phyloP scores from a whole-genome alignment of 176 grass and related monocot species.

The Carex parvula region DNA sequence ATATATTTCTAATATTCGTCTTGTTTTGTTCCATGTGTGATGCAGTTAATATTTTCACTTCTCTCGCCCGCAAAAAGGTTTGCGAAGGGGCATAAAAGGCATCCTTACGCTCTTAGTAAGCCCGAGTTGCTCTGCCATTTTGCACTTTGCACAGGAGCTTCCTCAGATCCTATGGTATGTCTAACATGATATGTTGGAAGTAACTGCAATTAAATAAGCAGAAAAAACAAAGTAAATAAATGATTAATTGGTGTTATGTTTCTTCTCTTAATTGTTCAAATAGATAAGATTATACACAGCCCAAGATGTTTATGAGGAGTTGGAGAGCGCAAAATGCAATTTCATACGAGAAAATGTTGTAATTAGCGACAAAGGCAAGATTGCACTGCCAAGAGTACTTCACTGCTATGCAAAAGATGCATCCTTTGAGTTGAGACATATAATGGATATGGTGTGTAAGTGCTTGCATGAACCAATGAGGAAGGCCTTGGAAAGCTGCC shows the following conservation, averaged over 20 bases:
- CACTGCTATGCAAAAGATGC: constrained; percentile 82
- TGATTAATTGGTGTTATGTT: neutral
- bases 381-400: constrained; percentile 66
- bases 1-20: constrained; percentile 1
- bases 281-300: constrained; percentile 72
- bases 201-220: neutral
- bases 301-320: constrained; percentile 54
- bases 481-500: constrained; percentile 48
- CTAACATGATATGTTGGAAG: neutral
- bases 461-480: constrained; percentile 49
- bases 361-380: constrained; percentile 39
- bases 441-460: constrained; percentile 59
- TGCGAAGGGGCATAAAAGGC: constrained; percentile 40
- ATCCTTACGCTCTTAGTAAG: constrained; percentile 52
- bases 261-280: constrained; percentile 18
- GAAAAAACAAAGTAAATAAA: neutral
- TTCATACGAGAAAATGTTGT: constrained; percentile 59
- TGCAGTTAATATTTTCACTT: constrained; percentile 47
- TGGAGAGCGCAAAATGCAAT: constrained; percentile 56
- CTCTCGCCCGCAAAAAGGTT: constrained; percentile 49
- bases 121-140: constrained; percentile 74
- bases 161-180: constrained; percentile 81
- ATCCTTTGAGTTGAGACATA: constrained; percentile 42
- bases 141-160: constrained; percentile 77
- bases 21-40: neutral